Percentiles rank a stretch among this genome's conserved stretches.
Evolutionary conservation across 352 stramenopile genomes (phyloP).

Genomic region (Phytophthora palmivora): DNA sequence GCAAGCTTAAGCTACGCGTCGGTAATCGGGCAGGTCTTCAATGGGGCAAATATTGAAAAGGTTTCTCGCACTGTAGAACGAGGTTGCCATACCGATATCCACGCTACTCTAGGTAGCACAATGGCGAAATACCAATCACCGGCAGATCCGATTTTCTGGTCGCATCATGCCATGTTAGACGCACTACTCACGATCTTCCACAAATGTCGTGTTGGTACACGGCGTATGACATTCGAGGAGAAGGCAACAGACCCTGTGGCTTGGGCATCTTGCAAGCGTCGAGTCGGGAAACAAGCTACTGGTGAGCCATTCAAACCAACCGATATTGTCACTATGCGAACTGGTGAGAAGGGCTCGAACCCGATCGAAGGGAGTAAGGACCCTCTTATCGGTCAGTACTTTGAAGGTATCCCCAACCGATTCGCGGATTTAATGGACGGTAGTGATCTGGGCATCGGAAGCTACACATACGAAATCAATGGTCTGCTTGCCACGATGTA

Average conservation of each 20-base stretch:
- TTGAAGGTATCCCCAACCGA: slow-evolving; percentile 34
- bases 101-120: slow-evolving; percentile 43
- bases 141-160: slow-evolving; percentile 73
- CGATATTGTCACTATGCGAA: slow-evolving; percentile 51
- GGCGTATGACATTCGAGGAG: slow-evolving; percentile 47
- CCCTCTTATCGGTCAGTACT: slow-evolving; percentile 49
- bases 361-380: slow-evolving; percentile 40
- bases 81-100: slow-evolving; percentile 60
- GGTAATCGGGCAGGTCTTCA: slow-evolving; percentile 53
- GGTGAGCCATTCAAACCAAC: slow-evolving; percentile 45
- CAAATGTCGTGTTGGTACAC: slow-evolving; percentile 60
- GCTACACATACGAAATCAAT: slow-evolving; percentile 61
- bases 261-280: slow-evolving; percentile 49
- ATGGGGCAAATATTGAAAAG: slow-evolving; percentile 48
- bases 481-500: slow-evolving; percentile 45
- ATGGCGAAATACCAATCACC: slow-evolving; percentile 60
- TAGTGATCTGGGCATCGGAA: slow-evolving; percentile 44
- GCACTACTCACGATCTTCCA: slow-evolving; percentile 66
- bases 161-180: slow-evolving; percentile 69
- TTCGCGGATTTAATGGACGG: slow-evolving; percentile 51
- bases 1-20: slow-evolving; percentile 47
- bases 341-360: slow-evolving; percentile 33
- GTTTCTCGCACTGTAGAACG: slow-evolving; percentile 52
- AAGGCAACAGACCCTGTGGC: slow-evolving; percentile 50
- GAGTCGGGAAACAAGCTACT: slow-evolving; percentile 8